Conservation (phyloP, 371 early-diverging fungal genomes). For the Vairimorpha necatrix region DNA sequence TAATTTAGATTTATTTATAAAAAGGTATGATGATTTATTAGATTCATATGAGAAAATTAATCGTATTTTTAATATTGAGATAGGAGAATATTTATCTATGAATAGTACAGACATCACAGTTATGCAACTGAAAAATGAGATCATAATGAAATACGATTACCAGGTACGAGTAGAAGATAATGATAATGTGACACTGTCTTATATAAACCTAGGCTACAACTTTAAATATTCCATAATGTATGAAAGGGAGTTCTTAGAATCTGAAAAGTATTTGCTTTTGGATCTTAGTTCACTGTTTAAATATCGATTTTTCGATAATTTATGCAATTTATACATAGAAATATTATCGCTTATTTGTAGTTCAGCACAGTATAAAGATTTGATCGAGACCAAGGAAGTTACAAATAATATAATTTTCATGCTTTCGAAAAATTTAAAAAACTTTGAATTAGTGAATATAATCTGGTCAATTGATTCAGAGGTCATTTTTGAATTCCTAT, state of each 20-base stretch:
- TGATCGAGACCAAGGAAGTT: not conserved
- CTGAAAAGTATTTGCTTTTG: not conserved
- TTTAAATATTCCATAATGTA: not conserved
- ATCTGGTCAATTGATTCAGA: not conserved
- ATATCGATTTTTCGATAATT: not conserved
- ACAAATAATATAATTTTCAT: not conserved
- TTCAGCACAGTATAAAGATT: not conserved
- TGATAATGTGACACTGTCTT: not conserved
- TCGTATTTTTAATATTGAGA: not conserved
- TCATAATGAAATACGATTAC: not conserved
- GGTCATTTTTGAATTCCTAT: slow-evolving; percentile 1
- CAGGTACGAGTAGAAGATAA: not conserved
- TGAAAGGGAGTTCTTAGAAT: not conserved
- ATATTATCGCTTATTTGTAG: not conserved
- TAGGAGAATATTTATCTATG: not conserved
- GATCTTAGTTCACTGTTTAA: not conserved
- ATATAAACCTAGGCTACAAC: not conserved
- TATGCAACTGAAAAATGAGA: not conserved
- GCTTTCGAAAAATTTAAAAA: not conserved
- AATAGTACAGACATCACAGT: not conserved
- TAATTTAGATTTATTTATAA: not conserved
- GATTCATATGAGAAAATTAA: not conserved
- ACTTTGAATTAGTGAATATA: not conserved
- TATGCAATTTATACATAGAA: not conserved
- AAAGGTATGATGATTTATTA: slow-evolving; percentile 8